Percentiles rank a stretch among this genome's conserved stretches.
Conservation (phyloP, 1,139 yeast species). For the Pneumocystis oryctolagi region DNA sequence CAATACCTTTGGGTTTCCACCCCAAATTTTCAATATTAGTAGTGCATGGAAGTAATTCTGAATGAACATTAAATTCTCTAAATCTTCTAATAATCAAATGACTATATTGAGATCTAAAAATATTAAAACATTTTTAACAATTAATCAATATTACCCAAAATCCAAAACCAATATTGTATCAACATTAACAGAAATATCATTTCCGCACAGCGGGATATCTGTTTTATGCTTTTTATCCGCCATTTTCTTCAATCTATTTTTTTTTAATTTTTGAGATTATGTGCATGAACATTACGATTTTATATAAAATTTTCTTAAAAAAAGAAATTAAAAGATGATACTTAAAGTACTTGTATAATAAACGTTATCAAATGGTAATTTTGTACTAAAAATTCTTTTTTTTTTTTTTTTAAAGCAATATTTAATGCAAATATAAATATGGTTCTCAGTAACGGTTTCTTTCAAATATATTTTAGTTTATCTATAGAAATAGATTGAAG, state of each 20-base stretch:
- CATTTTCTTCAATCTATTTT: not conserved
- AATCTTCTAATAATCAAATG: slow-evolving; percentile 93
- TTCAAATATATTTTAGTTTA: not conserved
- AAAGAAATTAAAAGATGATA: not conserved
- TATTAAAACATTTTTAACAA: not conserved
- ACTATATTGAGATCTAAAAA: slow-evolving; percentile 63
- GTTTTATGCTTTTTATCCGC: not conserved
- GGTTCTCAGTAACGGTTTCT: not conserved
- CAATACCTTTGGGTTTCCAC: slow-evolving; percentile 89
- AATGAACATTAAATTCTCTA: slow-evolving; percentile 94
- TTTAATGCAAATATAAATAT: not conserved
- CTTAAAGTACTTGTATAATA: no score
- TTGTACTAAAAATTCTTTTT: not conserved
- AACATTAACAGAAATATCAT: slow-evolving; percentile 12
- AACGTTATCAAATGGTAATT: not conserved
- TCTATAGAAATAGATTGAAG: not conserved
- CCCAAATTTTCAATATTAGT: slow-evolving; percentile 76
- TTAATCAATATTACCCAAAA: slow-evolving; percentile 39
- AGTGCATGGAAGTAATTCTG: slow-evolving; percentile 98
- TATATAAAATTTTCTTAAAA: not conserved
- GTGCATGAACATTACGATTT: not conserved
- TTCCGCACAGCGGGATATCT: no score
- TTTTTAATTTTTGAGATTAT: not conserved
- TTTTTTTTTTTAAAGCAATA: not conserved
- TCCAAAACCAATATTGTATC: slow-evolving; percentile 96